Evolutionary conservation across 441 rosid species (phyloP), one percentile per base, ranked within the genome.

Genomic region (Bocquillonia castaneifolia): DNA sequence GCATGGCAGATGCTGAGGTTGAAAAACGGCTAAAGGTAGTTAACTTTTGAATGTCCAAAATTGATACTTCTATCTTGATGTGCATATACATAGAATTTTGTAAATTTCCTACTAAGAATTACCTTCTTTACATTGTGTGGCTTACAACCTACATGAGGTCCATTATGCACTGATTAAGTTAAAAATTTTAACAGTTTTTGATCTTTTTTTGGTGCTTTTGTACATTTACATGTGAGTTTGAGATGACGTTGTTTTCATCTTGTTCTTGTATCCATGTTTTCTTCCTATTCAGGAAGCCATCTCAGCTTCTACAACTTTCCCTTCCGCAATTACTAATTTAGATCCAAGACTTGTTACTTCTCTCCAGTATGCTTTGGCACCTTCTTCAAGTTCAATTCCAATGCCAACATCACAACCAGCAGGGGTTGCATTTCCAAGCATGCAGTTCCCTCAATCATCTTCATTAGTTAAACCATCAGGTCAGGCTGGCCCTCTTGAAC

Each of bases 1-100:
- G 92, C 65, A 87, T 87, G 91, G 89, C 88, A 52, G 98, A 90
- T 81, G 79, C 87, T 59, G 96, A 88, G 81, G 87, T 88, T 54
- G 99, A 86, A 79, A 88, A 89, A 81, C 84, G 87, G 74, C 69
- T 94, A 58, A 92, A 94, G 91, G 98, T 88, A 74, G 53, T 73
- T 72, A 29, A 48, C 64, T 44, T 67, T 32, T 37, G 68, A 45
- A 61, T 66, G 32, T 69, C 64, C 32, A 57, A 45, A 52, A 1
- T 18, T 63, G 63, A 64, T 63, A 17, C 22, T n/a, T 37, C 39
- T 23, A 13, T 13, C 8, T 44, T 32, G 34, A 39, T 42, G 47
- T 40, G 40, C 47, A n/a, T 37, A n/a, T 58, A 23, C 31, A 37
- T 44, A 3, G 26, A 58, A 25, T 48, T 48, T 10, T 14, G 5